A percentile compares a stretch with the other conserved stretches of the same genome.
Conservation (phyloP, 495 filamentous ascomycete species). For the Parathielavia appendiculata region DNA sequence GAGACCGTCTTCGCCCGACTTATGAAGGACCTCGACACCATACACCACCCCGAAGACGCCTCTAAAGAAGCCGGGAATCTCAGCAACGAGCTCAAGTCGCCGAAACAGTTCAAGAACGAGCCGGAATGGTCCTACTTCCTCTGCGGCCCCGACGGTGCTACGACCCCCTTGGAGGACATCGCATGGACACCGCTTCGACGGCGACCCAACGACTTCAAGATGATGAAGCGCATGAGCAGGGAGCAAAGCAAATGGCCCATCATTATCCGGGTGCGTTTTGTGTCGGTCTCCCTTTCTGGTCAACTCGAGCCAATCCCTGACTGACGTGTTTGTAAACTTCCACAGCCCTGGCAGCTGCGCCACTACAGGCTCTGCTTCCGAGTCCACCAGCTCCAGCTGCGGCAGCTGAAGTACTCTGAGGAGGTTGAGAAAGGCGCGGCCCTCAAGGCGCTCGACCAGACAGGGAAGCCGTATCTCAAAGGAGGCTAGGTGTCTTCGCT, state of each 20-base stretch:
- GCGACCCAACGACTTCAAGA: not conserved
- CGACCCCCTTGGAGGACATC: not conserved
- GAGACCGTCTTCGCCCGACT: not conserved
- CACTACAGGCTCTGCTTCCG: not conserved
- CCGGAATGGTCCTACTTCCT: constrained; percentile 7
- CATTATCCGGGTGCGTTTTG: constrained; percentile 5
- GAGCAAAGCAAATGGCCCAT: not conserved
- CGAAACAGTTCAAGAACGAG: not conserved
- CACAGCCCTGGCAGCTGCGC: not conserved
- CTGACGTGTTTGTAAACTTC: not conserved
- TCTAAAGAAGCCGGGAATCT: not conserved
- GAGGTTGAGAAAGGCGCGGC: not conserved
- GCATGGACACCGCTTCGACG: not conserved
- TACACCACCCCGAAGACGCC: constrained; percentile 1
- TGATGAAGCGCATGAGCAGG: constrained; percentile 4
- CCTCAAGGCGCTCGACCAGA: not conserved
- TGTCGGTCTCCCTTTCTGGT: too few species aligned
- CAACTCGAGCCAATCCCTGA: not conserved
- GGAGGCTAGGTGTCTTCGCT: constrained; percentile 3
- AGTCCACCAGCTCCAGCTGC: not conserved
- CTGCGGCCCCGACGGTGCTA: not conserved
- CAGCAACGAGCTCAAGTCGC: not conserved
- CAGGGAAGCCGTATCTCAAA: not conserved
- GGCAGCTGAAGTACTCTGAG: not conserved
- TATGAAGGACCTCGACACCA: not conserved